These are phyloP conservation scores for Monilinia aucupariae DNA, from an alignment of 2,329 filamentous ascomycete genomes.

Conservation along the genomic window DNA sequence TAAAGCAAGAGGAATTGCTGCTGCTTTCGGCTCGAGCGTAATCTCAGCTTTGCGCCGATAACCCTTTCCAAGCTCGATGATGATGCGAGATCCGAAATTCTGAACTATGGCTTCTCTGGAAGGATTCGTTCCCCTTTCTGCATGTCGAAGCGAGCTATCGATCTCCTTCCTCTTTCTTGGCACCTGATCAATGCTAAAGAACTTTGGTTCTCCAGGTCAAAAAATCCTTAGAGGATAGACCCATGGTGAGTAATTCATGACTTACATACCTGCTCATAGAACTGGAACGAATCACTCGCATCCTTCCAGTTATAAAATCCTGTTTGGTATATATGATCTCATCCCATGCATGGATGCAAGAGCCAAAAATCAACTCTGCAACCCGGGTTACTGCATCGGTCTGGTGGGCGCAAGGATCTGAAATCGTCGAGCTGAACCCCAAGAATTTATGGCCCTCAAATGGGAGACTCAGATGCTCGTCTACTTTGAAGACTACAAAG, in stretches of 20 bases:
- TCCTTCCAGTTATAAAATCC: constrained; percentile 26
- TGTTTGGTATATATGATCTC: constrained; percentile 20
- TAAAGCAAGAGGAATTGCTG: constrained; percentile 23
- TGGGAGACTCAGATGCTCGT: constrained; percentile 29
- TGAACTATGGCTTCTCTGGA: constrained; percentile 39
- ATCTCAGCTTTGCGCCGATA: too few species aligned
- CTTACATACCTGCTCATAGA: constrained; percentile 32
- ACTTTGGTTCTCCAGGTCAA: constrained; percentile 11
- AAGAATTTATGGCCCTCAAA: constrained; percentile 33
- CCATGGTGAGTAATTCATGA: constrained; percentile 4
- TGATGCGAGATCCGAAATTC: constrained; percentile 9
- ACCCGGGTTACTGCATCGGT: constrained; percentile 24
- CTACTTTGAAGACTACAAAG: constrained; percentile 32
- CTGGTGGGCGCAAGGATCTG: constrained; percentile 19
- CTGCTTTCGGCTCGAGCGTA: constrained; percentile 16
- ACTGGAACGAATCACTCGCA: constrained; percentile 26
- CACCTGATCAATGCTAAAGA: constrained; percentile 21
- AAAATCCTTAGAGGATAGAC: background rate
- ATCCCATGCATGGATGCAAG: constrained; percentile 26
- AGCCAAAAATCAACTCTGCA: constrained; percentile 25
- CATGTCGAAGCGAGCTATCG: constrained; percentile 38
- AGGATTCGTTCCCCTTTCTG: constrained; percentile 38
- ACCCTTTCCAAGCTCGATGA: background rate
- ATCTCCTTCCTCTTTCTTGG: constrained; percentile 38
- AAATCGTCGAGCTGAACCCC: constrained; percentile 31